A percentile compares a stretch with the other conserved stretches of the same genome.
Evolutionary conservation across 1,284 basidiomycete genomes (phyloP).

Genomic region (Calocybe gambosa): DNA sequence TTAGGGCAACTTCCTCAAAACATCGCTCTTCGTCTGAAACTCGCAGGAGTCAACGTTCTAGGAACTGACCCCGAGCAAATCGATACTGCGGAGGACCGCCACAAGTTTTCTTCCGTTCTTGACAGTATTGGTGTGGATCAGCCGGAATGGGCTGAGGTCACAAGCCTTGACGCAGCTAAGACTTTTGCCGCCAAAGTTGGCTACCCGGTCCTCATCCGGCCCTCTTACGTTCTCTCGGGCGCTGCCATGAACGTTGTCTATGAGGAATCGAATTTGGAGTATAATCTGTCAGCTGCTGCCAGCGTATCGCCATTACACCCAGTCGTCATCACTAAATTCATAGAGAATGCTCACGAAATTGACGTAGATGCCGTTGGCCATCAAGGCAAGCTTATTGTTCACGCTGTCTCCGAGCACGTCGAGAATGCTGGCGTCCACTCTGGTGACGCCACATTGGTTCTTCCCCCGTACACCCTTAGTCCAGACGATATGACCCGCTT

Average conservation of each 20-base stretch:
- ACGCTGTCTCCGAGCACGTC: conserved; percentile 97
- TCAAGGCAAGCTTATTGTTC: conserved; percentile 90
- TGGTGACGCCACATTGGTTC: conserved; percentile 95
- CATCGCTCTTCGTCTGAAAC: conserved; percentile 93
- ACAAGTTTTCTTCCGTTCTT: conserved; percentile 97
- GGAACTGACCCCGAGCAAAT: conserved; percentile 96
- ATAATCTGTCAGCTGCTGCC: conserved; percentile 92
- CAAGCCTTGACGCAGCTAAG: conserved; percentile 86
- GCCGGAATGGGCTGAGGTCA: conserved; percentile 93
- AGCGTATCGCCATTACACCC: conserved; percentile 96
- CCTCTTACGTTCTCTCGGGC: conserved; percentile 96
- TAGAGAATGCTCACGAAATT: conserved; percentile 96
- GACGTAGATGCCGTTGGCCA: conserved; percentile 97
- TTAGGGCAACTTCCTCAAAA: conserved; percentile 94
- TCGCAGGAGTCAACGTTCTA: conserved; percentile 87
- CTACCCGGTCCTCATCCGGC: conserved; percentile 93
- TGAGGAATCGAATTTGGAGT: conserved; percentile 84
- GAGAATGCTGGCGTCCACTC: conserved; percentile 99
- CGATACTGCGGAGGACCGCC: conserved; percentile 96
- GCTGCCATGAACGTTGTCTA: conserved; percentile 99
- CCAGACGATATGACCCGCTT: conserved; percentile 78
- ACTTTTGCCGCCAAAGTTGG: conserved; percentile 84
- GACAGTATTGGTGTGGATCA: conserved; percentile 96
- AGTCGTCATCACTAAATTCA: conserved; percentile 98
- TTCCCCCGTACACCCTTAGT: conserved; percentile 89